These are phyloP conservation scores for Salvia rosmarinus DNA, from an alignment of 257 asterid genomes.

Conservation along the genomic window DNA sequence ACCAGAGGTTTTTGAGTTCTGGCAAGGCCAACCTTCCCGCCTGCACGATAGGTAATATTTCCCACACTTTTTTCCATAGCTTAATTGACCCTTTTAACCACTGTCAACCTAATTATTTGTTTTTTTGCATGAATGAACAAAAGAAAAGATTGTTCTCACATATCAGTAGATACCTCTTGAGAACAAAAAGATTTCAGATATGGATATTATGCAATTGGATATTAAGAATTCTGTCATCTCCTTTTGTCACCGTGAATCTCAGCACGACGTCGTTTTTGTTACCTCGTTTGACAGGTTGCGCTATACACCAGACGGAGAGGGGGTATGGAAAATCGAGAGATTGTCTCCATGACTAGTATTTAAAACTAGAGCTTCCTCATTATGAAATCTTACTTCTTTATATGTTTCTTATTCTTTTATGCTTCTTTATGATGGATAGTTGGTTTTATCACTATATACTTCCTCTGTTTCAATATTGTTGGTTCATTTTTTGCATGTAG, in stretches of 20 bases:
- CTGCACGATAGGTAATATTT: conserved; percentile 57
- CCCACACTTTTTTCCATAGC: not conserved
- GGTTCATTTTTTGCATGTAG: too few species aligned
- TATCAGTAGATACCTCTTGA: not conserved
- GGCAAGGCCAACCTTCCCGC: conserved; percentile 92
- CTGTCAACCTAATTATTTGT: not conserved
- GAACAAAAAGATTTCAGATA: not conserved
- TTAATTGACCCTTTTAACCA: too few species aligned
- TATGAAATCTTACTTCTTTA: conserved; percentile 32
- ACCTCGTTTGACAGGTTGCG: conserved; percentile 47
- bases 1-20: conserved; percentile 78
- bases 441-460: too few species aligned
- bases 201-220: not conserved
- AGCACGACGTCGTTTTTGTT: not conserved
- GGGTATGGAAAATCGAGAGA: conserved; percentile 60
- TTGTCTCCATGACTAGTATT: conserved; percentile 60
- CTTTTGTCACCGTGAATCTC: not conserved
- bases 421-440: not conserved
- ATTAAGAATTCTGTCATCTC: not conserved
- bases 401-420: conserved; percentile 17
- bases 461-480: too few species aligned
- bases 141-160: not conserved
- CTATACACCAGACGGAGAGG: conserved; percentile 50
- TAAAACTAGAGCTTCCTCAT: conserved; percentile 36
- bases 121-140: not conserved